These are phyloP conservation scores for Cercophora scortea DNA, from an alignment of 495 filamentous ascomycete genomes.

Conservation along the genomic window DNA sequence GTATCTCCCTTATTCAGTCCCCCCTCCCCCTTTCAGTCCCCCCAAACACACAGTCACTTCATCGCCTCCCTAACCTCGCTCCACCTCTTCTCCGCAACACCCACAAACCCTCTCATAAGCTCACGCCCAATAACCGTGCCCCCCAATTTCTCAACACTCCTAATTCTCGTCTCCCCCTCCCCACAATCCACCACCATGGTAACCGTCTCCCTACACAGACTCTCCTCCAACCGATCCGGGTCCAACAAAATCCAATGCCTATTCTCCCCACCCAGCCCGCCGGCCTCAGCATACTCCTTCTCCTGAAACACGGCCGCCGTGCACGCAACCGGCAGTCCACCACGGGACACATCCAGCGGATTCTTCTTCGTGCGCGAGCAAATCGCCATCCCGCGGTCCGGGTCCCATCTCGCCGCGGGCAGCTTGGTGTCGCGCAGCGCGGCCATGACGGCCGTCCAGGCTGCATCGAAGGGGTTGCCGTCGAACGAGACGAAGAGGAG, in stretches of 20 bases:
- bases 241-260: constrained; percentile 74
- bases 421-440: constrained; percentile 73
- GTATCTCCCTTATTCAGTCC: not conserved
- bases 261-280: constrained; percentile 21
- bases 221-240: constrained; percentile 86
- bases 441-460: constrained; percentile 75
- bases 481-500: constrained; percentile 83
- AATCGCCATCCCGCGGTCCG: constrained; percentile 66
- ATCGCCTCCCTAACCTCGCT: constrained; percentile 26
- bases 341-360: constrained; percentile 34
- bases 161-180: constrained; percentile 46
- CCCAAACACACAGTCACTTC: not conserved
- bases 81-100: constrained; percentile 34
- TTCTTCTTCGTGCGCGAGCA: constrained; percentile 57
- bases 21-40: not conserved
- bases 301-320: constrained; percentile 71
- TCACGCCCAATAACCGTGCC: constrained; percentile 42
- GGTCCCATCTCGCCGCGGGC: constrained; percentile 81
- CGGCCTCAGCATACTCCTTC: constrained; percentile 47
- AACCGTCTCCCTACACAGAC: constrained; percentile 63
- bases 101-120: constrained; percentile 31
- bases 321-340: constrained; percentile 60
- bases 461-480: constrained; percentile 83
- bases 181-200: constrained; percentile 64
- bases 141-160: constrained; percentile 75